Evolutionary conservation across 306 rosid species (phyloP).

Genomic region (Sicyos edulis): DNA sequence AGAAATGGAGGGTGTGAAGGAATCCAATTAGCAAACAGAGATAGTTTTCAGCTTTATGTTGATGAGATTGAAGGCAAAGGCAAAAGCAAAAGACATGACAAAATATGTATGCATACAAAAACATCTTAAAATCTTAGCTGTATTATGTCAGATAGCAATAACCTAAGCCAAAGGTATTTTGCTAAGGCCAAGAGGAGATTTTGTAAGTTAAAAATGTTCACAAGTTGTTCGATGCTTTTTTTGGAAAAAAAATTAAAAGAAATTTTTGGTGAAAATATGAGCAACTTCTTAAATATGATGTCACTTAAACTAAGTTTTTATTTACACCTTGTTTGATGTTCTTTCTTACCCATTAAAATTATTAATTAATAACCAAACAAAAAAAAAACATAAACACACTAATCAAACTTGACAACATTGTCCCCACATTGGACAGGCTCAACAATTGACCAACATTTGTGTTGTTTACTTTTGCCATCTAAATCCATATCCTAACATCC

Average conservation of each 20-base stretch:
- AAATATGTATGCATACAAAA: not conserved
- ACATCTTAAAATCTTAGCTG: conserved; percentile 7
- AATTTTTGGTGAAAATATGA: too few species aligned
- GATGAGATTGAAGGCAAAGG: conserved; percentile 12
- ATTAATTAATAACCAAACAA: not conserved
- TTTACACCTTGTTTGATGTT: not conserved
- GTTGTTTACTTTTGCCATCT: conserved; percentile 18
- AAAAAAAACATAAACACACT: not conserved
- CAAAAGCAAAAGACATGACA: conserved; percentile 14
- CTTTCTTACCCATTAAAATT: not conserved
- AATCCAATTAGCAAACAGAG: conserved; percentile 9
- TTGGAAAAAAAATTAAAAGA: too few species aligned
- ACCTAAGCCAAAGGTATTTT: not conserved
- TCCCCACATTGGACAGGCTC: conserved; percentile 6
- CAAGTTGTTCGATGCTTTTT: too few species aligned
- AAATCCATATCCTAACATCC: conserved; percentile 3
- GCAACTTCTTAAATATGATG: too few species aligned
- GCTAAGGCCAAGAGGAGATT: not conserved
- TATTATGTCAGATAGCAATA: conserved; percentile 15
- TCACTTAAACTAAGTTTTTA: not conserved
- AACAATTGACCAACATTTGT: conserved; percentile 3
- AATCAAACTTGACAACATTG: conserved; percentile 21
- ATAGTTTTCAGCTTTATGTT: conserved; percentile 9
- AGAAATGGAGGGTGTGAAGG: conserved; percentile 7
- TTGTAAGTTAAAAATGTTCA: not conserved